phyloP scores from a whole-genome alignment of 129 eudicot genomes.

The Tagetes erecta region DNA sequence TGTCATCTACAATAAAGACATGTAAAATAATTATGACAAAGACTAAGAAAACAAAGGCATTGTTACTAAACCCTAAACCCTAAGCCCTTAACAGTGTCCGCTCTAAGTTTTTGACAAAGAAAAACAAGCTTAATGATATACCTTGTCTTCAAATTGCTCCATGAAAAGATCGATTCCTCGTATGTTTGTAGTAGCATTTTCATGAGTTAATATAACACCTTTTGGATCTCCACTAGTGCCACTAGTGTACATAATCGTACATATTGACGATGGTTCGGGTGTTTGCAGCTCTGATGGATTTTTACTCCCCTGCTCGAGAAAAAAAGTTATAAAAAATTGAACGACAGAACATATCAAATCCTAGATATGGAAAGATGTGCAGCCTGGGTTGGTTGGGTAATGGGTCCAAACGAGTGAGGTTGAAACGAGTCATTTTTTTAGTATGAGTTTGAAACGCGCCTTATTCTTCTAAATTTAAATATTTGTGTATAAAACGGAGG shows the following conservation, averaged over 20 bases:
- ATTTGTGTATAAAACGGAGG: background rate
- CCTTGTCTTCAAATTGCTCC: slow-evolving; percentile 97
- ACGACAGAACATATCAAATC: background rate
- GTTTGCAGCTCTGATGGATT: slow-evolving; percentile 51
- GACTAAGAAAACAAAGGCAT: slow-evolving; percentile 8
- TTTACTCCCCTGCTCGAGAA: slow-evolving; percentile 58
- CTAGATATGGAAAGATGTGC: background rate
- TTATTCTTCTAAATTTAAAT: background rate
- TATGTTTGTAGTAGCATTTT: slow-evolving; percentile 51
- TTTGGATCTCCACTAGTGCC: slow-evolving; percentile 98
- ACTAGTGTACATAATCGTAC: slow-evolving; percentile 97
- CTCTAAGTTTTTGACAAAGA: no score
- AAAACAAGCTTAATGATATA: background rate
- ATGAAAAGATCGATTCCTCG: slow-evolving; percentile 79
- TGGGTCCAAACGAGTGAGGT: background rate
- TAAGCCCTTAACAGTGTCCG: background rate
- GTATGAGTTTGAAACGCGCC: background rate
- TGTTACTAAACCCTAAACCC: background rate
- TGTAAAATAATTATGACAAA: background rate
- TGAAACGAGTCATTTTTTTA: background rate
- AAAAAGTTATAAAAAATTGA: background rate
- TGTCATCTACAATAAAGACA: slow-evolving; percentile 57
- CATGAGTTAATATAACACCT: slow-evolving; percentile 92
- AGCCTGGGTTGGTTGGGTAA: background rate
- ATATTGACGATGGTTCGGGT: slow-evolving; percentile 62